Conservation (phyloP, 176 grass and related monocot species). For the Triticum timopheevii region DNA sequence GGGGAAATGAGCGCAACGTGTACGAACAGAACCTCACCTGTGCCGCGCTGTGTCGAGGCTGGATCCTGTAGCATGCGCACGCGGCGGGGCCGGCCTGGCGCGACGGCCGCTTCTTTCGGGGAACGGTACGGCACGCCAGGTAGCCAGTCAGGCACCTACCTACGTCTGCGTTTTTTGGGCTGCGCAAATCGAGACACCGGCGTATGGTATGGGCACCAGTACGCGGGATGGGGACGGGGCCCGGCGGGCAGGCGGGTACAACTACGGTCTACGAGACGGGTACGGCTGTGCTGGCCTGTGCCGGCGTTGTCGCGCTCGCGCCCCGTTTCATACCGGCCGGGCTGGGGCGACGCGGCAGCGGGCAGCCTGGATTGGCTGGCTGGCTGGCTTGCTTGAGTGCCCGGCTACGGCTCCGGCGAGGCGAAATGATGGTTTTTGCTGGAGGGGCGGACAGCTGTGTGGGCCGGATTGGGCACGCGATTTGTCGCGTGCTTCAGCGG, state of each 20-base stretch:
- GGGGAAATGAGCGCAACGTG: constrained; percentile 1
- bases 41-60: background rate
- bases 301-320: background rate
- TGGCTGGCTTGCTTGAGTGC: background rate
- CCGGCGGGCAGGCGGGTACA: background rate
- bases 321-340: background rate
- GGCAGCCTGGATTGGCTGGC: background rate
- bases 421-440: background rate
- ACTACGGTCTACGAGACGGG: background rate
- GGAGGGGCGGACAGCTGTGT: background rate
- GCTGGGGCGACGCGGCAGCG: background rate
- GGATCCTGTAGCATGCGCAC: background rate
- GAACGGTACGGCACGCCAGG: background rate
- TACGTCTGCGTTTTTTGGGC: background rate
- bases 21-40: background rate
- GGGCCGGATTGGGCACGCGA: background rate
- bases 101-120: background rate
- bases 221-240: background rate
- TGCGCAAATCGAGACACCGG: background rate
- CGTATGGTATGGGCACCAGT: background rate
- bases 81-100: background rate
- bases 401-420: background rate
- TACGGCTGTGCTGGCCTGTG: background rate
- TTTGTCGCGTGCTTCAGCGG: background rate
- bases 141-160: background rate